Base-by-base conservation (phyloP, 1,284 basidiomycete genomes). In the Gomphus bonarii region DNA sequence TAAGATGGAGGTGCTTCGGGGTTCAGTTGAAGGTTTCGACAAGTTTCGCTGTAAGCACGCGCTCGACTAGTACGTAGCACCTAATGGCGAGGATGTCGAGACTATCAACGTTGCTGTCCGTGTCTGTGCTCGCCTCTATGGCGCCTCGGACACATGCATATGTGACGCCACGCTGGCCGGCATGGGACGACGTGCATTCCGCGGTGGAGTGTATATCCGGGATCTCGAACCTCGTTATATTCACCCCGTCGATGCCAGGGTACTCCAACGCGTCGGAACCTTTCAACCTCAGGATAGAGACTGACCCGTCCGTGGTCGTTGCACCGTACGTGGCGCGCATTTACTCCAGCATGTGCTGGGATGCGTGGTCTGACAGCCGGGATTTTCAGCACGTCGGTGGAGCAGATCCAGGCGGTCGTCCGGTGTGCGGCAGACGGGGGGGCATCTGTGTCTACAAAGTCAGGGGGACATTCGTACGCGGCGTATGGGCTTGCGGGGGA, bases 401-500 rank as follows among this genome's bases (percentile, higher is more conserved):
- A 18, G 1, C 49, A 57, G 25, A 33, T 57, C 9, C 36, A 43
- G 22, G 12, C 33, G 12, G 38, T 46, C 16, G 63, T 64, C 9
- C 30, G 50, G 7, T 63, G 60, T 43, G 63, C 57, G 9, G 51
- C 55, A 12, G 50, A 46, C 7, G 40, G 48, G 25, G 47, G 47
- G 9, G 50, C 59, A 11, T 54, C 58, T 30, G 63, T 64, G 30
- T 57, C 60, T 16, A 59, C 62, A 18, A 59, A 60, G 9, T 61
- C 60, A 11, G 63, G 63, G 14, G 62, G 64, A 36, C 75, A 76
- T 56, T 71, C 68, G 43, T 75, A 76, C 55, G 73, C 73, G 25
- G 74, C 72, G 1, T 75, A 73, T 60, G 72, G 73, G 0, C 65
- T 76, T 6, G 30, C 49, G 4, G 71, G 71, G 1, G 64, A 68